Evolutionary conservation across 129 eudicot species (phyloP).

Genomic region (Flaveria sonorensis): DNA sequence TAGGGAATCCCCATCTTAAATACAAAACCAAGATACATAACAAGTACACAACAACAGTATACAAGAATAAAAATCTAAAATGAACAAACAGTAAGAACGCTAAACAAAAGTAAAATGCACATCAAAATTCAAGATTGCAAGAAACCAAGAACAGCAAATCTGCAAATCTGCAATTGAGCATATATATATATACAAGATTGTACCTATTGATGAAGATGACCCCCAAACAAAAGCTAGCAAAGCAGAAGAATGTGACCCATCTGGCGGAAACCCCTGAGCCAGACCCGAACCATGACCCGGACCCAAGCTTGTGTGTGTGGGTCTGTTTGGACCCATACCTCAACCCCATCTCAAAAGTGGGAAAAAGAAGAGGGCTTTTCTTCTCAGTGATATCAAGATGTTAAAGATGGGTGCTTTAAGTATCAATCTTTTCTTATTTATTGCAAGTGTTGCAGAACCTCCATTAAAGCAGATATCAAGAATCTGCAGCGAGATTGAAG

Average conservation of each 20-base stretch:
- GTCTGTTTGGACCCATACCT: constrained; percentile 45
- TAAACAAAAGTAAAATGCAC: not conserved
- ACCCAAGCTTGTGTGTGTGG: constrained; percentile 44
- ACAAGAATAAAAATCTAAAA: not conserved
- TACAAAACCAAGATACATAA: not conserved
- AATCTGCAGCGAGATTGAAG: constrained; percentile 36
- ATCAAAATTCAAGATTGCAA: constrained; percentile 2
- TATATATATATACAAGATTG: not conserved
- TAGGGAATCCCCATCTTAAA: not conserved
- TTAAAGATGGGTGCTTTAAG: not conserved
- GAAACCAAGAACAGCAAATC: constrained; percentile 1
- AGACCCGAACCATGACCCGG: constrained; percentile 31
- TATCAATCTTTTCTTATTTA: too few species aligned
- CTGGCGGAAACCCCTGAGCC: constrained; percentile 46
- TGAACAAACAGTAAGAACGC: not conserved
- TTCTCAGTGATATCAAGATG: not conserved
- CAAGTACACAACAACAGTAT: not conserved
- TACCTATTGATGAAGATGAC: constrained; percentile 67
- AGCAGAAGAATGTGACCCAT: constrained; percentile 67
- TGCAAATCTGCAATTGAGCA: not conserved
- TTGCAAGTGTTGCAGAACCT: too few species aligned
- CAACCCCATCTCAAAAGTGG: constrained; percentile 42
- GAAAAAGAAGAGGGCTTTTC: constrained; percentile 14
- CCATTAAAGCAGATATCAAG: not conserved
- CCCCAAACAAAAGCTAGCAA: constrained; percentile 72